Base-by-base conservation (phyloP, 805 yeast species). In the Kluyveromyces nonfermentans region DNA sequence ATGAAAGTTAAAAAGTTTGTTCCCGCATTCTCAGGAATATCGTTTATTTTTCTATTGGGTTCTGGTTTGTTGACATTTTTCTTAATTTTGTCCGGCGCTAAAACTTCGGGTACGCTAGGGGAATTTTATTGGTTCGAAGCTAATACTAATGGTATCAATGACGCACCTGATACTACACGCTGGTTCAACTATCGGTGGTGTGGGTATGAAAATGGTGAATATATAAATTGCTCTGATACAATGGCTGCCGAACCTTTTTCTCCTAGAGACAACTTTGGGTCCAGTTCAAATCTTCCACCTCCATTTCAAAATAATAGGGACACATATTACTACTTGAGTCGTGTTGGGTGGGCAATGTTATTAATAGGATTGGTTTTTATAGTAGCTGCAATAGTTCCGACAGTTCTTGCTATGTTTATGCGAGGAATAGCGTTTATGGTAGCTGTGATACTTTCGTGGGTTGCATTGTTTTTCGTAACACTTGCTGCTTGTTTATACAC, bases 171-270 rank as follows among this genome's bases (percentile, higher is more conserved):
- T 2, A 58, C 63, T 14, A 69, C 86, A 2, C 78, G 89, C 54
- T 89, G 96, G 96, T 83, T 89, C 9, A 76, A 77, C 63, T 89
- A 90, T 74, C 80, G 82, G 49, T 70, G 80, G 54, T 70, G 73
- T 49, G 73, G 71, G 22, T 59, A 54, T 33, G 56, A 54, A 14
- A 71, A 73, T 49, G 74, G 75, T 44, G 49, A 58, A 35, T 71
- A 78, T 62, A 37, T 52, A 22, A 58, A 70, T 51, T 87, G 87
- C 66, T 62, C 77, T 36, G 46, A 62, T 17, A 73, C 73, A 56
- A 59, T 63, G 37, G 83, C 96, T 16, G 97, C 85, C n/a, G 80
- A 72, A 65, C 87, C 96, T 35, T 78, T 88, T 59, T 84, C 94
- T 20, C 96, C 96, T 22, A 74, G 64, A 38, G 78, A 77, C 54